Percentiles rank a stretch among this genome's conserved stretches.
phyloP scores from a whole-genome alignment of 2,329 filamentous ascomycete genomes.

The Aschersonia sp. region DNA sequence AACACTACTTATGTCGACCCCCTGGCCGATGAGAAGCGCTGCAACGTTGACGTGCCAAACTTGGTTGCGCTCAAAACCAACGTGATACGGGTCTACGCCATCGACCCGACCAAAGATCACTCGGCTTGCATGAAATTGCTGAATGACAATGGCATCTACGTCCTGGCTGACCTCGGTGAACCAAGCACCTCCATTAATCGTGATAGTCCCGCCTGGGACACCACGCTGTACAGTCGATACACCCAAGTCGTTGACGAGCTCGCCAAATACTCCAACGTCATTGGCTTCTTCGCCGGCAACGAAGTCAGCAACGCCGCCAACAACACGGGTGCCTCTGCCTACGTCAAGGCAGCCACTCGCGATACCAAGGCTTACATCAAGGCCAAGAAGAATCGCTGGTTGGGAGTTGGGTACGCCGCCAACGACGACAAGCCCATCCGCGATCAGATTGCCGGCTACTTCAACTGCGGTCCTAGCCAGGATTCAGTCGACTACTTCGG shows the following conservation, averaged over 20 bases:
- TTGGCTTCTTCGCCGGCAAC: slow-evolving; percentile 98
- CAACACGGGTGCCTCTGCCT: slow-evolving; percentile 85
- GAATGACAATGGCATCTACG: slow-evolving; percentile 79
- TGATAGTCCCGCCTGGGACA: slow-evolving; percentile 64
- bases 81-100: slow-evolving; percentile 86
- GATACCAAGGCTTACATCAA: slow-evolving; percentile 94
- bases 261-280: slow-evolving; percentile 72
- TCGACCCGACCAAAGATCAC: slow-evolving; percentile 71
- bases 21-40: slow-evolving; percentile 54
- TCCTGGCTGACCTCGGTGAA: slow-evolving; percentile 80
- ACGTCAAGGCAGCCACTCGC: slow-evolving; percentile 93
- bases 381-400: slow-evolving; percentile 56
- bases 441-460: slow-evolving; percentile 73
- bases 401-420: slow-evolving; percentile 91
- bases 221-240: slow-evolving; percentile 68
- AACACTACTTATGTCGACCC: slow-evolving; percentile 62
- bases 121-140: slow-evolving; percentile 73
- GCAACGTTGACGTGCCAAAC: slow-evolving; percentile 75
- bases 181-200: slow-evolving; percentile 77
- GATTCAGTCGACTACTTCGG: slow-evolving; percentile 90
- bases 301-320: slow-evolving; percentile 82
- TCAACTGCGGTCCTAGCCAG: slow-evolving; percentile 65
- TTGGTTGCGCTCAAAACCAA: slow-evolving; percentile 73
- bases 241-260: slow-evolving; percentile 70
- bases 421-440: slow-evolving; percentile 83